Evolutionary conservation across 2,329 filamentous ascomycete genomes (phyloP).

Genomic region (Paraconiothyrium sp.): DNA sequence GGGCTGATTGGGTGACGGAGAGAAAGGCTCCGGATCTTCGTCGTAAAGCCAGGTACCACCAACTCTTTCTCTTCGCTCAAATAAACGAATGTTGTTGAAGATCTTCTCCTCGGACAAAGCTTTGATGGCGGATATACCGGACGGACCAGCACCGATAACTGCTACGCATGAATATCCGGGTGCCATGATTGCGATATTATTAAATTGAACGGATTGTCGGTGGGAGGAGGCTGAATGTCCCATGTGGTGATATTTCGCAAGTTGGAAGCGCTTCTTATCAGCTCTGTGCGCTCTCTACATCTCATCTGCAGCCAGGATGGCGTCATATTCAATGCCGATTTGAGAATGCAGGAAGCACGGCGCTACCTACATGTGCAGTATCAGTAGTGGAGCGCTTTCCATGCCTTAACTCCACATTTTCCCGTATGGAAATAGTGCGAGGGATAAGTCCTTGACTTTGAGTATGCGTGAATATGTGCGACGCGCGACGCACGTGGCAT

Average conservation of each 20-base stretch:
- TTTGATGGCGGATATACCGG: conserved; percentile 38
- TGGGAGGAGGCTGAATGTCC: background rate
- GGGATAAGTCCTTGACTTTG: too few relatives aligned
- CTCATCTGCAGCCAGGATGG: conserved; percentile 11
- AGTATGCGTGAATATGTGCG: background rate
- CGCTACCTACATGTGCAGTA: conserved; percentile 1
- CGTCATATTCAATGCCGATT: conserved; percentile 12
- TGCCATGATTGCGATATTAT: conserved; percentile 2
- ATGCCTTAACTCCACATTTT: background rate
- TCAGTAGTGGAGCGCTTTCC: conserved; percentile 1
- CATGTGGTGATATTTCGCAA: background rate
- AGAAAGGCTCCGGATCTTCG: conserved; percentile 36
- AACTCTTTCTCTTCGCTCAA: conserved; percentile 41
- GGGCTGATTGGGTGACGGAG: conserved; percentile 14
- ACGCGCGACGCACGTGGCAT: background rate
- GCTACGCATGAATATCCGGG: conserved; percentile 28
- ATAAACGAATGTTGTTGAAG: conserved; percentile 45
- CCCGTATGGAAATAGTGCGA: background rate
- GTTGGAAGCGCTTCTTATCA: conserved; percentile 5
- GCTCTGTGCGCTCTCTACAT: background rate
- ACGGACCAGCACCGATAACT: conserved; percentile 43
- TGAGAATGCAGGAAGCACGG: background rate
- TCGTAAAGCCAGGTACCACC: conserved; percentile 47
- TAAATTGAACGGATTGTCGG: background rate
- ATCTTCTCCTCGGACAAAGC: conserved; percentile 43